phyloP scores from a whole-genome alignment of 139 green algal genomes.

The Micromonas pusilla region DNA sequence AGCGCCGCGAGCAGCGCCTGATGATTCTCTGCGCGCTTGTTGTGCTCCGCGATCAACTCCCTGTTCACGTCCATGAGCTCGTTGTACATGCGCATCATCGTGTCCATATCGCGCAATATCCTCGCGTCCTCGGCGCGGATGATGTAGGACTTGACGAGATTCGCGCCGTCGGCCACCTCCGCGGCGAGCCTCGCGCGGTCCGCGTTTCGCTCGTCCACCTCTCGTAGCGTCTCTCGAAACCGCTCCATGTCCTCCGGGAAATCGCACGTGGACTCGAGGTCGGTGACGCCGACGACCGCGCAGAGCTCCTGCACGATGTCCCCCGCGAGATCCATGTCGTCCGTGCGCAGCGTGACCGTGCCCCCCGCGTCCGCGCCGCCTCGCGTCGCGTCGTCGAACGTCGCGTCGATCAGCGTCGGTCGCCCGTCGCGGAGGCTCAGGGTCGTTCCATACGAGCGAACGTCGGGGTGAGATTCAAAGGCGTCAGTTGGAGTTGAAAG shows the following conservation, averaged over 20 bases:
- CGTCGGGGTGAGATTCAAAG: too few relatives aligned
- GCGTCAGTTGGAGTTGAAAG: too few relatives aligned
- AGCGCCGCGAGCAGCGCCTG: slow-evolving; percentile 50
- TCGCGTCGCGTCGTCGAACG: too few relatives aligned
- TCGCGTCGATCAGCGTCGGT: too few relatives aligned
- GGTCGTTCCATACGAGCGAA: too few relatives aligned
- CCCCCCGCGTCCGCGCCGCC: background rate
- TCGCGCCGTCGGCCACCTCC: slow-evolving; percentile 52
- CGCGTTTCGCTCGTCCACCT: slow-evolving; percentile 58
- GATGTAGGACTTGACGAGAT: slow-evolving; percentile 48
- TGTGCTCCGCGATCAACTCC: slow-evolving; percentile 60
- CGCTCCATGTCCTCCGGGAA: slow-evolving; percentile 54
- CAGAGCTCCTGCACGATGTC: slow-evolving; percentile 60
- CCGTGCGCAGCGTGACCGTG: slow-evolving; percentile 49
- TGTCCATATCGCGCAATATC: slow-evolving; percentile 53
- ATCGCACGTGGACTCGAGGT: slow-evolving; percentile 46
- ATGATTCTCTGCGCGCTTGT: slow-evolving; percentile 60
- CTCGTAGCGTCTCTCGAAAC: slow-evolving; percentile 46
- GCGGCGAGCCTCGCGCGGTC: slow-evolving; percentile 50
- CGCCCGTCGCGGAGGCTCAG: too few relatives aligned
- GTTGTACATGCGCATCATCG: slow-evolving; percentile 35
- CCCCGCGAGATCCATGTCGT: slow-evolving; percentile 60
- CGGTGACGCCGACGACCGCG: slow-evolving; percentile 39
- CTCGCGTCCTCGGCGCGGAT: slow-evolving; percentile 60
- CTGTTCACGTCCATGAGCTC: slow-evolving; percentile 59